These are phyloP conservation scores for Yamadazyma aaseri DNA, from an alignment of 1,139 yeast genomes.

Conservation along the genomic window DNA sequence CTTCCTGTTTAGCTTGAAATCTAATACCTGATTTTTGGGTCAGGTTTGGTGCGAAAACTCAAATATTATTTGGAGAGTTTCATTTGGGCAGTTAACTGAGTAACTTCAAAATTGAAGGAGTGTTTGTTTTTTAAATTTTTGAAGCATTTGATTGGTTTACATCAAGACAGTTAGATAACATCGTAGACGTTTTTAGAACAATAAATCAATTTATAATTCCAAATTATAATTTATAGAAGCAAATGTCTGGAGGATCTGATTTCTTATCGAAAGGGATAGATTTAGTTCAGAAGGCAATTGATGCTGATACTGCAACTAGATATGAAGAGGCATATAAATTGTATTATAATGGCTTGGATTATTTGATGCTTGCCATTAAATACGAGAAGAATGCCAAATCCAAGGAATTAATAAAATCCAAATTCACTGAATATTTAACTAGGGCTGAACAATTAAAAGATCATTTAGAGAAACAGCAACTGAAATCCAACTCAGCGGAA, in stretches of 20 bases:
- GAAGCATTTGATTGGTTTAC: too few species aligned
- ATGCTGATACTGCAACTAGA: slow-evolving; percentile 86
- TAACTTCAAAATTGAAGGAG: too few species aligned
- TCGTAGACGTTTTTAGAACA: neutral
- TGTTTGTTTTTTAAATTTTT: too few species aligned
- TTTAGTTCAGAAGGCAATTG: slow-evolving; percentile 90
- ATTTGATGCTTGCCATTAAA: slow-evolving; percentile 91
- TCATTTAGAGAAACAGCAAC: slow-evolving; percentile 67
- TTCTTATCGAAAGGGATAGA: slow-evolving; percentile 92
- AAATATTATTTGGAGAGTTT: too few species aligned
- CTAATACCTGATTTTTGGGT: too few species aligned
- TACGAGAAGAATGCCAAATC: slow-evolving; percentile 91
- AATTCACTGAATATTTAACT: slow-evolving; percentile 86
- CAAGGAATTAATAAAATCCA: slow-evolving; percentile 83
- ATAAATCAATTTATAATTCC: neutral
- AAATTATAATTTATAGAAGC: too few species aligned
- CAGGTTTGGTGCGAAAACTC: too few species aligned
- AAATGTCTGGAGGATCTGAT: slow-evolving; percentile 39
- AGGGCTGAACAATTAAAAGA: slow-evolving; percentile 95
- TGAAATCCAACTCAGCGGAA: slow-evolving; percentile 49
- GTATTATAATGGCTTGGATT: slow-evolving; percentile 91
- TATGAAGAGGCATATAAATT: slow-evolving; percentile 94
- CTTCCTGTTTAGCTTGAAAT: too few species aligned
- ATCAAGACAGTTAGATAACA: too few species aligned
- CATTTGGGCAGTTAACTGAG: too few species aligned